phyloP scores from a whole-genome alignment of 306 rosid species.

The Vachellia collinsii region DNA sequence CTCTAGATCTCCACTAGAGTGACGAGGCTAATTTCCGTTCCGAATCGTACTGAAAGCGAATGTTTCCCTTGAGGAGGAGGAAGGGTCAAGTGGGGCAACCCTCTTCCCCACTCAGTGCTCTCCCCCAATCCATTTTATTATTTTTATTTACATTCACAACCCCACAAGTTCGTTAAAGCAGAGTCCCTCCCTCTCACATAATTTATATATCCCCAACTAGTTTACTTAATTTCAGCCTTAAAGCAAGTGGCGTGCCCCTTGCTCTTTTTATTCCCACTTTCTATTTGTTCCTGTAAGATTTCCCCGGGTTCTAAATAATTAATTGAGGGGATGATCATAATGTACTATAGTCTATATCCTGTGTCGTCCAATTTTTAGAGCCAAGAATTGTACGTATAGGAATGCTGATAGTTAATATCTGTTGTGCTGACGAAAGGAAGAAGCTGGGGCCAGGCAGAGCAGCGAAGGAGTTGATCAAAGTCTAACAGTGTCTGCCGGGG shows the following conservation, averaged over 20 bases:
- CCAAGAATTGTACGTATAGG: background rate
- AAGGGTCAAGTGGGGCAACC: constrained; percentile 36
- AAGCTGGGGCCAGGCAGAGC: background rate
- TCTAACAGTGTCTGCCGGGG: too few species aligned
- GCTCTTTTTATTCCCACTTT: constrained; percentile 5
- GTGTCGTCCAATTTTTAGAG: background rate
- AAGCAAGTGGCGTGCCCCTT: constrained; percentile 3
- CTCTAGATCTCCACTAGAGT: constrained; percentile 50
- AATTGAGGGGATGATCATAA: background rate
- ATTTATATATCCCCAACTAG: background rate
- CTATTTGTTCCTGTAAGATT: background rate
- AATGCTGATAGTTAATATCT: too few species aligned
- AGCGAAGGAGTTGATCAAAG: background rate
- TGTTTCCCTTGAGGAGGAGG: constrained; percentile 40
- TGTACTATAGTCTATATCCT: too few species aligned
- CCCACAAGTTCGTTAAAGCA: background rate
- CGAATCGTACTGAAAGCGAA: constrained; percentile 17
- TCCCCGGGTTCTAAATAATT: background rate
- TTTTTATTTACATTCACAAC: too few species aligned
- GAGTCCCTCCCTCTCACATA: background rate
- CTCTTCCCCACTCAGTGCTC: background rate
- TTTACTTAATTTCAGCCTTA: background rate
- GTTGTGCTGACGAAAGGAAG: background rate
- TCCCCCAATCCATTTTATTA: constrained; percentile 8
- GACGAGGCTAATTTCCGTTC: constrained; percentile 1